Base-by-base conservation (phyloP, 257 asterid species). In the Lycium ferocissimum region DNA sequence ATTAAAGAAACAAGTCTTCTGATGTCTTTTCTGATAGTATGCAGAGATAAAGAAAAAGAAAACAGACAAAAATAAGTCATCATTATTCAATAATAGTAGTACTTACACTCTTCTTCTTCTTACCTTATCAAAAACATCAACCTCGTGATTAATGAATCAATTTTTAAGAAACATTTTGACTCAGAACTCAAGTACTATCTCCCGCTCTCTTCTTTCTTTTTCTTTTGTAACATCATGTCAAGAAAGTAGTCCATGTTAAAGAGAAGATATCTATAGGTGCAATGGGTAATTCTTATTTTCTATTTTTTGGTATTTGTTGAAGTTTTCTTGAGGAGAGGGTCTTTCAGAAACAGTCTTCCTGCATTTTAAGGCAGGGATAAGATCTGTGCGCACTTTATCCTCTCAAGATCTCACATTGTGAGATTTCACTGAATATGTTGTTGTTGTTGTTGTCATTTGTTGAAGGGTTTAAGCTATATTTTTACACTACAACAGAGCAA, bases 81-180 rank as follows among this genome's bases (percentile, higher is more conserved):
- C 93, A 94, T 94, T 94, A 89, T 80, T 88, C 97, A 96, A 94
- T 94, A 89, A 96, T 93, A 94, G 92, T 94, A 89, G 92, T 92
- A 87, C 10, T 18, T 37, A 4, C 6, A 26, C 18, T 4, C 81
- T 54, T 75, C 49, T 13, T 17, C 10, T 58, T 53, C 47, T 40
- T 76, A 84, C 91, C 89, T 90, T 86, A 88, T 89, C 33, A 47
- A 92, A 89, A 89, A 93, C 94, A 90, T 89, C 92, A 87, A 85
- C 96, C 98, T 94, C 96, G 95, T 91, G 89, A 89, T 95, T 95
- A 92, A 87, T 91, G 92, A 51, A 51, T 22, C 43, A 51, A 66
- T 14, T 69, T 67, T 37, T 15, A 14, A 22, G 22, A 26, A 49
- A 26, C 82, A 76, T 26, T 70, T 76, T 76, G 82, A 51, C 33